A percentile compares a stretch with the other conserved stretches of the same genome.
phyloP scores from a whole-genome alignment of 305 asterid genomes.

The Plantago rigida region DNA sequence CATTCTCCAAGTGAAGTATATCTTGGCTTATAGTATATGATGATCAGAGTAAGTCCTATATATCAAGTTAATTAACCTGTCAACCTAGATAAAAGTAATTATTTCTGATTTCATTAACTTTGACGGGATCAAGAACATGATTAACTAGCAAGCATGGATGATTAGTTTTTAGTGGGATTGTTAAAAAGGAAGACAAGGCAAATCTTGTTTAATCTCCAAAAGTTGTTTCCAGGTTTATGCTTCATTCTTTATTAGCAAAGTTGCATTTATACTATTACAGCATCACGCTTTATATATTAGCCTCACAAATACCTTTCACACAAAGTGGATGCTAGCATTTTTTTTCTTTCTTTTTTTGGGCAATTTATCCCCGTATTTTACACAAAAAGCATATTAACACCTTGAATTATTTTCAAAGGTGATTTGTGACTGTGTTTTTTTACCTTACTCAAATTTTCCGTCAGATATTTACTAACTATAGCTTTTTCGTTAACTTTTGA shows the following conservation, averaged over 20 bases:
- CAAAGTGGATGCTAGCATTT: not conserved
- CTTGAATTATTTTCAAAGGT: too few species aligned
- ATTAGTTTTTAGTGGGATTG: conserved; percentile 6
- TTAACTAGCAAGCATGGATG: not conserved
- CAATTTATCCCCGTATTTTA: too few species aligned
- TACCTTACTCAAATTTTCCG: too few species aligned
- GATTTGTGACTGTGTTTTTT: too few species aligned
- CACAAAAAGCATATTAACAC: too few species aligned
- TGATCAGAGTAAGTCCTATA: too few species aligned
- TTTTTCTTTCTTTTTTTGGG: not conserved
- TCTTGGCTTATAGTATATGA: not conserved
- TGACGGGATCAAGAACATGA: not conserved
- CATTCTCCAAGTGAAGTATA: not conserved
- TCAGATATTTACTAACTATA: too few species aligned
- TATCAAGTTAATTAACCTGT: conserved; percentile 3
- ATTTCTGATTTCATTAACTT: not conserved
- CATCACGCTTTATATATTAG: conserved; percentile 6
- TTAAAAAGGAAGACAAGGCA: not conserved
- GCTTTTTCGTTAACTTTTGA: too few species aligned
- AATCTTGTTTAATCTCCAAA: conserved; percentile 9
- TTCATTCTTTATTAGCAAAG: conserved; percentile 9
- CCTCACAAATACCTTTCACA: conserved; percentile 4
- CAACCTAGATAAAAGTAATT: not conserved
- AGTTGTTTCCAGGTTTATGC: conserved; percentile 5
- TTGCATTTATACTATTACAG: conserved; percentile 6